Conservation (phyloP, 345 rosid species). For the Luvunga scandens region DNA sequence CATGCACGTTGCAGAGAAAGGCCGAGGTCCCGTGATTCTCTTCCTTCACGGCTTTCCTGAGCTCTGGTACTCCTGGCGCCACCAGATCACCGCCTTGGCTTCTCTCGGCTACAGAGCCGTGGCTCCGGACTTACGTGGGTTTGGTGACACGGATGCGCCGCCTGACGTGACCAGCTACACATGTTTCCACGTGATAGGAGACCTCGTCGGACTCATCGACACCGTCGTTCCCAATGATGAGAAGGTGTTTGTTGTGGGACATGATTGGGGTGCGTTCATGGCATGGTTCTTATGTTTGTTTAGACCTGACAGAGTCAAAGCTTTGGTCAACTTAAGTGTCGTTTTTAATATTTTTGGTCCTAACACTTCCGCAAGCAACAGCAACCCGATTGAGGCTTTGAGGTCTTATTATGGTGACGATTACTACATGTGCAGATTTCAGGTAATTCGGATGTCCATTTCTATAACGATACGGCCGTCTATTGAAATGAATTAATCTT, state of each 20-base stretch:
- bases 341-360: conserved; percentile 24
- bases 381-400: conserved; percentile 29
- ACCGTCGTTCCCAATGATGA: conserved; percentile 32
- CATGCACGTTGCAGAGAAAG: conserved; percentile 74
- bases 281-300: conserved; percentile 60
- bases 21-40: conserved; percentile 55
- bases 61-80: conserved; percentile 89
- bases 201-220: conserved; percentile 47
- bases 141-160: conserved; percentile 73
- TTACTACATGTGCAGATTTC: conserved; percentile 77
- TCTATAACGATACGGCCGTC: too few relatives aligned
- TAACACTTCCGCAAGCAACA: conserved; percentile 28
- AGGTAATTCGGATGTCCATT: conserved; percentile 29
- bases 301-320: conserved; percentile 63
- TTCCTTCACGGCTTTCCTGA: conserved; percentile 86
- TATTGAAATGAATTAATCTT: too few relatives aligned
- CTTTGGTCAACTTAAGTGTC: conserved; percentile 57
- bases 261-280: conserved; percentile 66
- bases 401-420: conserved; percentile 55
- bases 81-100: conserved; percentile 62
- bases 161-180: conserved; percentile 40
- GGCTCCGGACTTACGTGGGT: conserved; percentile 89
- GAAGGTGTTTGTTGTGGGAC: conserved; percentile 62
- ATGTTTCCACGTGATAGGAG: conserved; percentile 49
- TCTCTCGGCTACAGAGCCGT: conserved; percentile 66